phyloP scores from a whole-genome alignment of 139 green algal species.

The Diplosphaera chodatii region DNA sequence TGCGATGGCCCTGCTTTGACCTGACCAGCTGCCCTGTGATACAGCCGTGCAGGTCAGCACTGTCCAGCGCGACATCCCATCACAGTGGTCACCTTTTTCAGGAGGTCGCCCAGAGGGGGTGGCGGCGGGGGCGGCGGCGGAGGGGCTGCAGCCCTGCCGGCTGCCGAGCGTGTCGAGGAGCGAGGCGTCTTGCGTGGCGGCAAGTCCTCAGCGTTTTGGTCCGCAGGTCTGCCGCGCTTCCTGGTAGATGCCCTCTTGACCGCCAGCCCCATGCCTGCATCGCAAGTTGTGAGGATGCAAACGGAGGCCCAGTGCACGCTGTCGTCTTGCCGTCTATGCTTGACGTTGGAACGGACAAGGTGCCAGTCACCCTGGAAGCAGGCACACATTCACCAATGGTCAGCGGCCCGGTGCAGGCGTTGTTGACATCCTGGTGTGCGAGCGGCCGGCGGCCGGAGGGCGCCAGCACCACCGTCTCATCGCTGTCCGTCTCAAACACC shows the following conservation, averaged over 20 bases:
- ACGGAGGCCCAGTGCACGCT: too few relatives aligned
- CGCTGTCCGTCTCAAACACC: slow-evolving; percentile 24
- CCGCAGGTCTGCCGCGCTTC: background rate
- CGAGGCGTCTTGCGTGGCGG: background rate
- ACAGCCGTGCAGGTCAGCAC: too few relatives aligned
- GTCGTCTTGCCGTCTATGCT: too few relatives aligned
- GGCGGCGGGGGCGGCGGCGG: slow-evolving; percentile 4
- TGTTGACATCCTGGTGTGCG: background rate
- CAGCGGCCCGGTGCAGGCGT: background rate
- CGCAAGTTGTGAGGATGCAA: too few relatives aligned
- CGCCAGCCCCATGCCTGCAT: background rate
- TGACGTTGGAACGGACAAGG: too few relatives aligned
- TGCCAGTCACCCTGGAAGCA: too few relatives aligned
- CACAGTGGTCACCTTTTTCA: background rate
- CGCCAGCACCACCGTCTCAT: slow-evolving; percentile 28
- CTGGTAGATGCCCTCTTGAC: background rate
- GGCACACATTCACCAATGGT: background rate
- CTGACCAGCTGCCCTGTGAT: too few relatives aligned
- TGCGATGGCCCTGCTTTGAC: too few relatives aligned
- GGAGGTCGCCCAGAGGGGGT: background rate
- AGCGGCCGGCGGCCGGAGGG: slow-evolving; percentile 5
- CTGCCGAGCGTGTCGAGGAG: background rate
- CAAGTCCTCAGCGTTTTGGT: background rate
- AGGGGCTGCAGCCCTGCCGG: background rate
- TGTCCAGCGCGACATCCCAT: too few relatives aligned